Evolutionary conservation across 164 flowering plant genomes (phyloP), one percentile per base, ranked within the genome.

Genomic region (Vitis labrusca): DNA sequence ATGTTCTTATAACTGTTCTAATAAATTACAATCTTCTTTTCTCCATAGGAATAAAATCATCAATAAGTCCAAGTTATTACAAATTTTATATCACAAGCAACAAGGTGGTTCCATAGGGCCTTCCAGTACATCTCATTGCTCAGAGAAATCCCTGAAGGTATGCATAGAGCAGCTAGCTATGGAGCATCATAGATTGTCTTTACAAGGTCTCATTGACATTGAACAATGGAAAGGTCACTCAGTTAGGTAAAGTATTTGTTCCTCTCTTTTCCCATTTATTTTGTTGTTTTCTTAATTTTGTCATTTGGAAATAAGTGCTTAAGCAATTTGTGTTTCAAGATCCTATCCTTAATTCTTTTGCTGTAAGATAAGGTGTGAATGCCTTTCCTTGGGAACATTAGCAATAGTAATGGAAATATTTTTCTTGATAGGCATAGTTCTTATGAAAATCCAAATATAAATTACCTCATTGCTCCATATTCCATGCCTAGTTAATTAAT

Each of bases 151-250:
- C 17, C 48, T 81, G 70, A 81, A 59, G 53, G 30, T 60, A 17
- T 68, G 69, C 65, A 49, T 89, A 7, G 79, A 83, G 77, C 76
- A 83, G 59, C 47, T 85, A 17, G 98, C 94, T 29, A 77, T 86
- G 89, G 78, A 84, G 59, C 82, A 78, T 50, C 97, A 93, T 56
- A 78, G 80, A 51, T 66, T 65, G 27, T 75, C 89, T 30, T 74
- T 93, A 19, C 66, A 66, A 65, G 90, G 89, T 48, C 60, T 68
- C 15, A 69, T 82, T 73, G 55, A 71, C 65, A 71, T 90, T 71
- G 81, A 80, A 70, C 97, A 88, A 69, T 93, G 94, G 97, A 85
- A 77, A 74, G 88, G 85, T 63, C 97, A 91, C 77, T 77, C 86
- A 58, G 70, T 58, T 27, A 79, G 93, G 98, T 92, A 80, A 58